Percentiles rank a stretch among this genome's conserved stretches.
These are phyloP conservation scores for Antitrichia curtipendula DNA, from an alignment of 225 moss, liverwort and hornwort genomes.

Conservation along the genomic window DNA sequence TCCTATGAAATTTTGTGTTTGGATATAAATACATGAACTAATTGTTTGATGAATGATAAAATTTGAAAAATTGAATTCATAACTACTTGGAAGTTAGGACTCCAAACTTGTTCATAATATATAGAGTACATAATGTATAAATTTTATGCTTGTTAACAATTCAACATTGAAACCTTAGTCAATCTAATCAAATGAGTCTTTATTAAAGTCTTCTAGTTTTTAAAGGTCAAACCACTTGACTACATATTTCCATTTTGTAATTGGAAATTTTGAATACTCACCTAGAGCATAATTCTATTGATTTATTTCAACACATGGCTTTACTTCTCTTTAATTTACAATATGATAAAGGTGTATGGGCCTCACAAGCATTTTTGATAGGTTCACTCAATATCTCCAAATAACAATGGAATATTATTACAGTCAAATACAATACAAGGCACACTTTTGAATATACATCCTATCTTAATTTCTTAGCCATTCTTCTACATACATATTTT, in stretches of 20 bases:
- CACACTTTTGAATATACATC: too few relatives aligned
- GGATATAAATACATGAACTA: neutral
- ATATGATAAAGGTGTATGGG: accelerated
- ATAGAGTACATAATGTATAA: too few relatives aligned
- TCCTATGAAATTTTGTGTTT: neutral
- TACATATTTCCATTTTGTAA: too few relatives aligned
- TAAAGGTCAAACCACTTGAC: neutral
- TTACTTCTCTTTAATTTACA: neutral
- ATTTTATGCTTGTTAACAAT: neutral
- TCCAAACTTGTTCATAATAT: too few relatives aligned
- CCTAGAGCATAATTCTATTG: neutral
- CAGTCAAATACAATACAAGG: too few relatives aligned
- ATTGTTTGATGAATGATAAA: neutral
- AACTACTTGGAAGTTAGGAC: neutral
- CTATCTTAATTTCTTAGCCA: too few relatives aligned
- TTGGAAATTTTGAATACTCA: too few relatives aligned
- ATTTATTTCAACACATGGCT: neutral
- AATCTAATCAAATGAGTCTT: neutral
- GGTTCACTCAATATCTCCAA: neutral
- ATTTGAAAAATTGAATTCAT: neutral
- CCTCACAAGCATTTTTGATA: neutral
- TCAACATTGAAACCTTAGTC: neutral
- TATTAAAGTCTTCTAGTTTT: neutral
- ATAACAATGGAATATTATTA: neutral
- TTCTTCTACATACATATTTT: too few relatives aligned